Conservation (phyloP, 176 grass and related monocot genomes). For the Rhynchospora pubera region DNA sequence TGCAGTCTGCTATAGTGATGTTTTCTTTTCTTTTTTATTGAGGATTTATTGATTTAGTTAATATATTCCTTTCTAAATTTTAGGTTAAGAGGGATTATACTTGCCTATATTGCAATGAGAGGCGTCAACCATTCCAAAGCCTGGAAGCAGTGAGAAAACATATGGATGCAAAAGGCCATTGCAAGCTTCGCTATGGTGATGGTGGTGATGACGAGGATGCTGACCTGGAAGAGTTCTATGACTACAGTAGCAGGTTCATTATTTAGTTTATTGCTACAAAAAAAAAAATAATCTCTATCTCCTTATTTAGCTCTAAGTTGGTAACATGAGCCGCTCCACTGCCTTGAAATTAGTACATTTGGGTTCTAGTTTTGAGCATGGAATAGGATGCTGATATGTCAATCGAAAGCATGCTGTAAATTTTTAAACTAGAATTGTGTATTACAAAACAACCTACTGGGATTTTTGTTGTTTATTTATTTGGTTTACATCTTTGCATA, state of each 20-base stretch:
- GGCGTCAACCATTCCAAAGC: conserved; percentile 74
- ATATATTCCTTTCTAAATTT: conserved; percentile 6
- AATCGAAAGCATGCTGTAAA: not conserved
- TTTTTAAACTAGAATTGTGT: not conserved
- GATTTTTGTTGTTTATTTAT: not conserved
- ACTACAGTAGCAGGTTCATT: conserved; percentile 83
- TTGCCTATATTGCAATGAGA: conserved; percentile 88
- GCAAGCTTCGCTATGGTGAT: conserved; percentile 88
- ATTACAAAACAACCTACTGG: not conserved
- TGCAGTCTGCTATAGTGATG: not conserved
- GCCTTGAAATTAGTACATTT: not conserved
- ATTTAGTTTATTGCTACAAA: not conserved
- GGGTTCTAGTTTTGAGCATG: not conserved
- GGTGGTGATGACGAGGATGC: conserved; percentile 91
- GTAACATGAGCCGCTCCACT: not conserved
- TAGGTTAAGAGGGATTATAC: conserved; percentile 85
- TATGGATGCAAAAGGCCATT: conserved; percentile 90
- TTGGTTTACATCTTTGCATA: not conserved
- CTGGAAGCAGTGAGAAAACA: conserved; percentile 92
- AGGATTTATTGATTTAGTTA: not conserved
- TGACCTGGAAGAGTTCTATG: conserved; percentile 94
- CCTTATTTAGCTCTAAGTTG: not conserved
- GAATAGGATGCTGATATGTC: not conserved
- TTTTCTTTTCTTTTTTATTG: not conserved
- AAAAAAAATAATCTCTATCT: not conserved